A percentile compares a stretch with the other conserved stretches of the same genome.
Conservation (phyloP, 495 filamentous ascomycete species). For the Choiromyces venosus region DNA sequence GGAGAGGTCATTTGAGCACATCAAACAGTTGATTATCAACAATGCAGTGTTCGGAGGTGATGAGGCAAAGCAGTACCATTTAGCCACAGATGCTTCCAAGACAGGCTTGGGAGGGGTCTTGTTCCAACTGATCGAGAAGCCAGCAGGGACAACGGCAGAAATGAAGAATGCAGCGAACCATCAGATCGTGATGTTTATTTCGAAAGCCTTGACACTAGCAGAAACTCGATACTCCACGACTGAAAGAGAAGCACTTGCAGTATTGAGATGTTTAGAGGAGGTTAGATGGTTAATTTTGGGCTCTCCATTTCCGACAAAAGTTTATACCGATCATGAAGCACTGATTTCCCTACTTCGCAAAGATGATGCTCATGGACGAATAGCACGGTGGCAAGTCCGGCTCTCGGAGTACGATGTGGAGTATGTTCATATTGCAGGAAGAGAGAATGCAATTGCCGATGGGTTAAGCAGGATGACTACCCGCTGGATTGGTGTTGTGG, state of each 20-base stretch:
- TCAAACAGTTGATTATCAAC: not conserved
- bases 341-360: not conserved
- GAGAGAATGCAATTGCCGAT: conserved; percentile 5
- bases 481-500: no score
- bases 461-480: not conserved
- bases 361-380: not conserved
- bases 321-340: conserved; percentile 12
- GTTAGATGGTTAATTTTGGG: not conserved
- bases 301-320: not conserved
- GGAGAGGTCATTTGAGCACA: not conserved
- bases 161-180: no score
- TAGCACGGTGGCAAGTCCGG: conserved; percentile 3
- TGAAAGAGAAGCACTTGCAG: conserved; percentile 11
- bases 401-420: conserved; percentile 10
- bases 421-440: not conserved
- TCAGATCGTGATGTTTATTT: conserved; percentile 6
- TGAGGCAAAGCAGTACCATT: not conserved
- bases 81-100: not conserved
- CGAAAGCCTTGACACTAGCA: not conserved
- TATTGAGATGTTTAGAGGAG: conserved; percentile 1
- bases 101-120: not conserved
- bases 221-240: conserved; percentile 6
- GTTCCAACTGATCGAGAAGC: not conserved
- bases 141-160: not conserved
- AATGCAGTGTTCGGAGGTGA: not conserved